A percentile compares a stretch with the other conserved stretches of the same genome.
Evolutionary conservation across 2,329 filamentous ascomycete genomes (phyloP).

Genomic region (Alternaria brassicae): DNA sequence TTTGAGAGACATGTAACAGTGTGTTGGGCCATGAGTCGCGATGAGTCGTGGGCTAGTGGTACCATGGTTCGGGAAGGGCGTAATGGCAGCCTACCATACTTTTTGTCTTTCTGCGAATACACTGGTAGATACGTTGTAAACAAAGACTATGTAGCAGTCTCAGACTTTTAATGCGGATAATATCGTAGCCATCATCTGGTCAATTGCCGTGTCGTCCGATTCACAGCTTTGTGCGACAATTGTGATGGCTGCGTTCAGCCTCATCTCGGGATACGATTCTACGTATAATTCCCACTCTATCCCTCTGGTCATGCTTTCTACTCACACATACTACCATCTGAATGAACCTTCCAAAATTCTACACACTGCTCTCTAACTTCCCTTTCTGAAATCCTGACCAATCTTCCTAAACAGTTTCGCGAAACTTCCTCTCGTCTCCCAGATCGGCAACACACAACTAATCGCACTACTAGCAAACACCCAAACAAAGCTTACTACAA

Average conservation of each 20-base stretch:
- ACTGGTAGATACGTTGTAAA: background rate
- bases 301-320: background rate
- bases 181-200: background rate
- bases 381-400: conserved; percentile 14
- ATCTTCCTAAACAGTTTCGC: conserved; percentile 23
- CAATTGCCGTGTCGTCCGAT: background rate
- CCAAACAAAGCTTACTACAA: conserved; percentile 54
- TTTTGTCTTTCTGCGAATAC: background rate
- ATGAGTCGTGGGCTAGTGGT: background rate
- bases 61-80: background rate
- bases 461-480: conserved; percentile 52
- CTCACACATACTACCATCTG: background rate
- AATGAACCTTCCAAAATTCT: background rate
- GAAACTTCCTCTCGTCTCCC: conserved; percentile 51
- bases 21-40: background rate
- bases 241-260: background rate
- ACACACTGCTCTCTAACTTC: background rate
- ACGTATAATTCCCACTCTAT: background rate
- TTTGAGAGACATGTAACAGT: background rate
- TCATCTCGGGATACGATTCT: background rate
- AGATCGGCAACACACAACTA: conserved; percentile 52
- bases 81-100: background rate
- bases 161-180: background rate
- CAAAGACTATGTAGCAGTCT: background rate
- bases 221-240: background rate